Evolutionary conservation across 2,329 filamentous ascomycete species (phyloP).

Genomic region (Aureobasidium melanogenum): DNA sequence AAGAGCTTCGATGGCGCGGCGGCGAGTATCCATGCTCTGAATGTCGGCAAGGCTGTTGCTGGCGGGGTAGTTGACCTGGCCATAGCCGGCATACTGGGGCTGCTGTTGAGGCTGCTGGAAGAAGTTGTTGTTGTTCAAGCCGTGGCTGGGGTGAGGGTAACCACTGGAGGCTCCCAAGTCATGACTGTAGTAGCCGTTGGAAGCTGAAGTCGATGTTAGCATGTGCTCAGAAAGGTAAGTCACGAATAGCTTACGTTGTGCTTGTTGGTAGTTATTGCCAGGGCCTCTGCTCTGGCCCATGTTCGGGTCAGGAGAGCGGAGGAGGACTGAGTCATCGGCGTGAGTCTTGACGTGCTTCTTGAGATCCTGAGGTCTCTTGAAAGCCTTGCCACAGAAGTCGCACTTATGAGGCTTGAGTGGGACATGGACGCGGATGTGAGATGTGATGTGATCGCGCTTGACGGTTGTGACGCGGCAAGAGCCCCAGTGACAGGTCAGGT

Average conservation of each 20-base stretch:
- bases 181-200: slow-evolving; percentile 23
- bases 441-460: slow-evolving; percentile 98
- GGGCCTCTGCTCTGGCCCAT: slow-evolving; percentile 18
- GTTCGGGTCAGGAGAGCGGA: slow-evolving; percentile 54
- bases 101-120: slow-evolving; percentile 20
- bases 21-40: slow-evolving; percentile 57
- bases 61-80: slow-evolving; percentile 39
- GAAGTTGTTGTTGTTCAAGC: slow-evolving; percentile 18
- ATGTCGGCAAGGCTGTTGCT: slow-evolving; percentile 27
- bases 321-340: slow-evolving; percentile 80
- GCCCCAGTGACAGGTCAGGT: slow-evolving; percentile 94
- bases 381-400: slow-evolving; percentile 96
- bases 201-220: slow-evolving; percentile 1
- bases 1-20: slow-evolving; percentile 71
- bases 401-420: slow-evolving; percentile 98
- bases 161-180: slow-evolving; percentile 8
- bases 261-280: slow-evolving; percentile 23
- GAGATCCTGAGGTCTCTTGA: slow-evolving; percentile 96
- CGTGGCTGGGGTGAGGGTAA: slow-evolving; percentile 22
- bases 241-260: slow-evolving; percentile 16
- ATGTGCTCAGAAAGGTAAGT: slow-evolving; percentile 5
- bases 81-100: slow-evolving; percentile 28
- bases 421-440: slow-evolving; percentile 97
- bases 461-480: slow-evolving; percentile 93
- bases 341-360: slow-evolving; percentile 99